Evolutionary conservation across 257 asterid species (phyloP), one percentile per base, ranked within the genome.

Genomic region (Ehretia macrophylla): DNA sequence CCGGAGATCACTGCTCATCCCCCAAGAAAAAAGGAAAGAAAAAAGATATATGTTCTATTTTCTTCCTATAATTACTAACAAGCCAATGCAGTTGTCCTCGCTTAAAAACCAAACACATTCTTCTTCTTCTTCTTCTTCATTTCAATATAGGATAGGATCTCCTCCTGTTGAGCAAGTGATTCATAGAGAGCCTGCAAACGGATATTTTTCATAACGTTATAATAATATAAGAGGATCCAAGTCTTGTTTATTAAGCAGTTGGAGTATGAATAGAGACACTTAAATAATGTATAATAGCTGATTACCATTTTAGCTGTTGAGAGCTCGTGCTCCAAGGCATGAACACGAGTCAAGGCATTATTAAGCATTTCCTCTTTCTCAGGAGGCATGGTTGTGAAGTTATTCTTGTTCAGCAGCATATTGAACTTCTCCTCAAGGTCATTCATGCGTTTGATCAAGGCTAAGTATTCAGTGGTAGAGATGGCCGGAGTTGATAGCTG

Each of bases 41-140:
- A 5, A 16, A 14, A 22, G n/a, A n/a, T n/a, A n/a, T 22, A 23
- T 66, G 11, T 23, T 59, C 54, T n/a, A 27, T 27, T 27, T 27
- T 44, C 32, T 58, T 47, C 48, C 69, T 63, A 45, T 27, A 39
- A 3, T 27, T 27, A 1, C 35, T 27, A 27, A 27, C 20, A 17
- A 14, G 22, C 17, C 35, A 27, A n/a, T n/a, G n/a, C n/a, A 27
- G 35, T 27, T 27, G 35, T 27, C 27, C 20, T 49, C 47, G 9
- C 17, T 70, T 64, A 92, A 73, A n/a, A 88, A 88, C 19, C 84
- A 8, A 92, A 84, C 65, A 92, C 82, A 49, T 14, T 10, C 84
- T 83, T 85, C 90, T 84, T 88, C 72, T 86, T 92, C 76, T 85
- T 91, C 80, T 88, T 88, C 77, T 86, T 88, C 73, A 84, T 88